A percentile compares a stretch with the other conserved stretches of the same genome.
phyloP scores from a whole-genome alignment of 768 basidiomycete species.

The Auricularia auricula-judae region DNA sequence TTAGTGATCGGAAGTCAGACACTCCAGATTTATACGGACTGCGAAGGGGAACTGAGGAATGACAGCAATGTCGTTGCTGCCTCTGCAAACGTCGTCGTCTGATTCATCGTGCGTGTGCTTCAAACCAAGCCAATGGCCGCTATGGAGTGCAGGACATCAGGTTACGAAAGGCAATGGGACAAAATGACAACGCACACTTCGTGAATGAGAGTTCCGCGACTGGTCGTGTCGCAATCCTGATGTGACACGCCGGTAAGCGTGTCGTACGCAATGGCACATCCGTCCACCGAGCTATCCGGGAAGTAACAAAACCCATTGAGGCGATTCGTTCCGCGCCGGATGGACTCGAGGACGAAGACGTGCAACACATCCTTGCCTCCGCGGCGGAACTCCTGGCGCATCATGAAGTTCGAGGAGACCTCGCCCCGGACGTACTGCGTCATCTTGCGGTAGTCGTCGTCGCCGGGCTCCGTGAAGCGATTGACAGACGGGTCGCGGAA shows the following conservation, averaged over 20 bases:
- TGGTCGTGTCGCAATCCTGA: neutral
- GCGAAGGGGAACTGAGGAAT: neutral
- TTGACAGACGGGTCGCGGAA: neutral
- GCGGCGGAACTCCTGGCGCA: neutral
- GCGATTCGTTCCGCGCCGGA: neutral
- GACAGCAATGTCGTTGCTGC: neutral
- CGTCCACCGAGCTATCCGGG: neutral
- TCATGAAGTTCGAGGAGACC: neutral
- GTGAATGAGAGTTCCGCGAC: neutral
- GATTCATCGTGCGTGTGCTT: neutral
- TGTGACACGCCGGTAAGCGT: neutral
- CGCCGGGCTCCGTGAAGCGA: neutral
- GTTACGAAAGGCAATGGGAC: neutral
- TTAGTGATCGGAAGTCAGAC: neutral
- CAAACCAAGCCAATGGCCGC: neutral
- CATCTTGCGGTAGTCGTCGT: neutral
- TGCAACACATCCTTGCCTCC: neutral
- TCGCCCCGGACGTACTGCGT: neutral
- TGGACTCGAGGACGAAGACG: neutral
- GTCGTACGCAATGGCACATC: neutral
- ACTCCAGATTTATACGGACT: neutral
- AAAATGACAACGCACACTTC: neutral
- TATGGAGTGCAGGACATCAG: neutral
- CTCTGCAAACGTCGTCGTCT: neutral
- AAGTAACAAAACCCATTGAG: neutral